Evolutionary conservation across 78 protist genomes (phyloP).

Genomic region (Dictyostelium capitatum): DNA sequence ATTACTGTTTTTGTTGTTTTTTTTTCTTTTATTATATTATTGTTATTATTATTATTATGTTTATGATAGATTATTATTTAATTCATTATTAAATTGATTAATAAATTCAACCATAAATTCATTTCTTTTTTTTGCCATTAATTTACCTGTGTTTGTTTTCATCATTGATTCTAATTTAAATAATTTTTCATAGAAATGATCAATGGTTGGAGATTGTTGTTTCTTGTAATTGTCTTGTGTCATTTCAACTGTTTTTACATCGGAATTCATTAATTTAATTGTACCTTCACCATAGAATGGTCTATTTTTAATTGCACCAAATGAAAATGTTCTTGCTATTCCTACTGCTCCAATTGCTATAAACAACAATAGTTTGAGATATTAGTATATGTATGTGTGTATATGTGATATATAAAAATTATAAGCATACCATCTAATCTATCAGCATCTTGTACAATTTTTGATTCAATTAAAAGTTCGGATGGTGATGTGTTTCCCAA

Average conservation of each 20-base stretch:
- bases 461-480: slow-evolving; percentile 28
- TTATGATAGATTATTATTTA: neutral
- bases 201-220: slow-evolving; percentile 39
- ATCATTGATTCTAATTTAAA: slow-evolving; percentile 71
- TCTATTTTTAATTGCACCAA: slow-evolving; percentile 43
- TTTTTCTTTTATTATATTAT: neutral
- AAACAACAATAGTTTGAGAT: neutral
- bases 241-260: neutral
- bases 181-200: slow-evolving; percentile 90
- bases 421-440: slow-evolving; percentile 78
- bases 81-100: slow-evolving; percentile 69
- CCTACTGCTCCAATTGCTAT: slow-evolving; percentile 84
- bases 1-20: neutral
- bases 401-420: neutral
- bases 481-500: slow-evolving; percentile 20
- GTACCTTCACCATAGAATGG: slow-evolving; percentile 43
- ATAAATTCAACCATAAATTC: slow-evolving; percentile 81
- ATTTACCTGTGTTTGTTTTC: slow-evolving; percentile 85
- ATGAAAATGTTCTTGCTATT: slow-evolving; percentile 69
- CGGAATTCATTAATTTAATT: neutral
- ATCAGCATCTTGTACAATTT: slow-evolving; percentile 89
- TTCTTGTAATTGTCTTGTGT: slow-evolving; percentile 76
- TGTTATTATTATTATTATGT: no score
- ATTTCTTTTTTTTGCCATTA: slow-evolving; percentile 80
- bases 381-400: neutral